A percentile compares a stretch with the other conserved stretches of the same genome.
These are phyloP conservation scores for Pseudogymnoascus sp. DNA, from an alignment of 2,329 filamentous ascomycete genomes.

Conservation along the genomic window DNA sequence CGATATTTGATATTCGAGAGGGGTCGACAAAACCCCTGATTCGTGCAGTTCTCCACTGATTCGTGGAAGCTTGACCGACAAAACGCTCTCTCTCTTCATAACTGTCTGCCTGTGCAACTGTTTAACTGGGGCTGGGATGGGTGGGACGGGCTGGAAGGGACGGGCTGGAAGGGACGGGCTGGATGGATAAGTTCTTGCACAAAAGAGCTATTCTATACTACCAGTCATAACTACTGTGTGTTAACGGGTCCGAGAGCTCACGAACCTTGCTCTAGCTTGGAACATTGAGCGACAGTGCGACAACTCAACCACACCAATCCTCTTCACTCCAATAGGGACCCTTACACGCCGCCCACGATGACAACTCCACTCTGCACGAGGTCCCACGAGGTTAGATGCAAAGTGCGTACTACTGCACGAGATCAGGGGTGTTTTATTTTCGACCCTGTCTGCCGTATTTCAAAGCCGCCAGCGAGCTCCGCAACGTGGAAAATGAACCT, in stretches of 20 bases:
- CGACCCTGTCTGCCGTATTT: neutral
- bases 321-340: neutral
- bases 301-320: neutral
- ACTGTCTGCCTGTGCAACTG: neutral
- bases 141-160: too few relatives aligned
- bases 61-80: constrained; percentile 4
- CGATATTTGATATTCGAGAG: neutral
- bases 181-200: neutral
- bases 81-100: neutral
- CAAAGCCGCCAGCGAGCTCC: neutral
- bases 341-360: neutral
- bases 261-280: constrained; percentile 2
- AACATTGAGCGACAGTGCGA: neutral
- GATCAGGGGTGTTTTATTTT: constrained; percentile 5
- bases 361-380: neutral
- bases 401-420: neutral
- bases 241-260: neutral
- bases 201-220: neutral
- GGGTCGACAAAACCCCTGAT: constrained; percentile 3
- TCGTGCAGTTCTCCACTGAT: neutral
- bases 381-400: neutral
- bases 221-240: neutral
- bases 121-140: neutral
- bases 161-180: neutral
- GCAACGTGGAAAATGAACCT: neutral